Conservation (phyloP, 2,329 filamentous ascomycete genomes). For the Massarina eburnea region DNA sequence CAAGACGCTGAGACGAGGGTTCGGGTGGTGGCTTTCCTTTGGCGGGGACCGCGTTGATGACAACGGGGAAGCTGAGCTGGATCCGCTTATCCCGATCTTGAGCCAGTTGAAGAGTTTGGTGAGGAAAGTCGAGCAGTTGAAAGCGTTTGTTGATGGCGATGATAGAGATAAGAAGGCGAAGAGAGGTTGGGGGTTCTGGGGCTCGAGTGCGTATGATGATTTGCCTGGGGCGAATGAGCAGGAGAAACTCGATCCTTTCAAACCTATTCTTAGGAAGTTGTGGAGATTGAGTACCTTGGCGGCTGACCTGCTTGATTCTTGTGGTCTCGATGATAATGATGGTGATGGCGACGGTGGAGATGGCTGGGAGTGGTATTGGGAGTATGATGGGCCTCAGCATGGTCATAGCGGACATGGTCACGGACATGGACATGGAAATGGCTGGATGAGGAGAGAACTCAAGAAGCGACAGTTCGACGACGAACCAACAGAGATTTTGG, state of each 20-base stretch:
- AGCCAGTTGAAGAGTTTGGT: background rate
- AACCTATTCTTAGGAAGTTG: background rate
- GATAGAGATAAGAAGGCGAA: background rate
- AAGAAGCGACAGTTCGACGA: background rate
- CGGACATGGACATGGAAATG: background rate
- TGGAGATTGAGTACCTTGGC: background rate
- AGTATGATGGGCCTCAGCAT: background rate
- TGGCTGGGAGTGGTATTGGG: background rate
- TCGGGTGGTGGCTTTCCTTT: slow-evolving; percentile 2
- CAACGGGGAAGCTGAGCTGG: background rate
- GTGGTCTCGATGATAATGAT: no score
- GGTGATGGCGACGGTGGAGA: no score
- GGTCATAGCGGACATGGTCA: background rate
- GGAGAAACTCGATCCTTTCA: background rate
- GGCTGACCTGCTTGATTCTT: background rate
- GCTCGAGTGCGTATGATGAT: background rate
- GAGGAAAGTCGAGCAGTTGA: background rate
- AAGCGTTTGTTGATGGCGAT: background rate
- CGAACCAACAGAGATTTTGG: background rate
- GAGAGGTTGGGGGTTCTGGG: background rate
- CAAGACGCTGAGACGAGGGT: background rate
- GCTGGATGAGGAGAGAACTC: no score
- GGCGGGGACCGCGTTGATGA: background rate
- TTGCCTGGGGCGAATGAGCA: background rate
- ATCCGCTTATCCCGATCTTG: slow-evolving; percentile 1